Percentiles rank a stretch among this genome's conserved stretches.
Conservation (phyloP, 1,284 basidiomycete species). For the Polyporus tsugae region DNA sequence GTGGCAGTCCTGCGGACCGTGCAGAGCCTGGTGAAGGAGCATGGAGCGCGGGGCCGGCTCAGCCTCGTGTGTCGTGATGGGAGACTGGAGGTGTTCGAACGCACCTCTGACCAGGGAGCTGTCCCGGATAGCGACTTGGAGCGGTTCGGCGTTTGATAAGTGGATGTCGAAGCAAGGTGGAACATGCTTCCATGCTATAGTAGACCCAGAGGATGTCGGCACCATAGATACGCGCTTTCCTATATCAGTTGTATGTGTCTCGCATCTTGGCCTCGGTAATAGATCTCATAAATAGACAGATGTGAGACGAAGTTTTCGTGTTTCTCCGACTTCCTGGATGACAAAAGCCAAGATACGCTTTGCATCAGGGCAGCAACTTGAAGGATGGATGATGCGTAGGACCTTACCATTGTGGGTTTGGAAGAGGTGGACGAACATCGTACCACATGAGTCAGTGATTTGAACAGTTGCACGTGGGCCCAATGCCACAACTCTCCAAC, state of each 20-base stretch:
- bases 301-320: neutral
- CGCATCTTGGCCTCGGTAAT: slow-evolving; percentile 11
- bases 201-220: slow-evolving; percentile 4
- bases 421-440: neutral
- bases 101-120: slow-evolving; percentile 46
- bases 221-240: slow-evolving; percentile 13
- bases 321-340: slow-evolving; percentile 1
- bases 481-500: neutral
- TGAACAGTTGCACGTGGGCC: neutral
- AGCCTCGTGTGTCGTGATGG: slow-evolving; percentile 55
- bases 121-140: slow-evolving; percentile 51
- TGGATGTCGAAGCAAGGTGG: neutral
- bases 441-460: neutral
- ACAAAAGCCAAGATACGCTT: neutral
- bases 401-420: neutral
- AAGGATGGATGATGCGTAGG: neutral
- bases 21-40: slow-evolving; percentile 49
- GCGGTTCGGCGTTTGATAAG: slow-evolving; percentile 40
- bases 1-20: slow-evolving; percentile 50
- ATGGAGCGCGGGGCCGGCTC: slow-evolving; percentile 53
- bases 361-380: neutral
- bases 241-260: slow-evolving; percentile 4
- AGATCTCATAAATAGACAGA: neutral
- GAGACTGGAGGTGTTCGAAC: slow-evolving; percentile 51
- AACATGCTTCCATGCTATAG: neutral